Percentiles rank a stretch among this genome's conserved stretches.
These are phyloP conservation scores for Taphrina communis DNA, from an alignment of 1,139 yeast genomes.

Conservation along the genomic window DNA sequence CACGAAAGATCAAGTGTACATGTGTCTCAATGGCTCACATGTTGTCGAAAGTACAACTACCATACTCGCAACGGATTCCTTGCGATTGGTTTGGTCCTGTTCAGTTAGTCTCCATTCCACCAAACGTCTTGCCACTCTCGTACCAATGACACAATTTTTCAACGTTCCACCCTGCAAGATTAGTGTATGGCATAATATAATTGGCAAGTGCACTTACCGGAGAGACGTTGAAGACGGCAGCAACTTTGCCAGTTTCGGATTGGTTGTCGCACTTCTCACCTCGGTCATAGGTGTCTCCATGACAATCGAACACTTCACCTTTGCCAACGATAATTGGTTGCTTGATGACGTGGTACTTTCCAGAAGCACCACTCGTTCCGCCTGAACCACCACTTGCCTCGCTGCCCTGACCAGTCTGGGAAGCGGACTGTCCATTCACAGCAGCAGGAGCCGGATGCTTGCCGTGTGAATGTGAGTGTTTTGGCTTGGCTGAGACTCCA, in stretches of 20 bases:
- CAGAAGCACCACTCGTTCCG: background rate
- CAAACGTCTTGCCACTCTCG: no score
- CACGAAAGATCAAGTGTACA: no score
- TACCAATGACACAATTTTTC: constrained; percentile 13
- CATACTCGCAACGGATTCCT: constrained; percentile 7
- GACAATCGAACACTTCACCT: constrained; percentile 7
- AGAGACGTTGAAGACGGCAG: constrained; percentile 5
- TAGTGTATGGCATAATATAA: background rate
- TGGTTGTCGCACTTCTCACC: constrained; percentile 9
- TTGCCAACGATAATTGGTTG: background rate
- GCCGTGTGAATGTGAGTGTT: background rate
- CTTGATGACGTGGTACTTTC: background rate
- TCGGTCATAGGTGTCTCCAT: constrained; percentile 9
- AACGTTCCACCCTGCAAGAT: constrained; percentile 4
- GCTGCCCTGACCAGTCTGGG: background rate
- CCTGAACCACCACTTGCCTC: no score
- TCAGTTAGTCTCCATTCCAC: no score
- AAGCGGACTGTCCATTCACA: background rate
- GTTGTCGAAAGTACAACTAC: constrained; percentile 9
- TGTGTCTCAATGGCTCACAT: background rate
- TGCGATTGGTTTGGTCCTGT: constrained; percentile 8
- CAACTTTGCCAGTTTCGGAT: constrained; percentile 4
- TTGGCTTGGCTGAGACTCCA: background rate
- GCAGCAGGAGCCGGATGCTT: background rate
- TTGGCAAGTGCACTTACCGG: background rate